phyloP scores from a whole-genome alignment of 163 green algal genomes.

The Chlorella variabilis region DNA sequence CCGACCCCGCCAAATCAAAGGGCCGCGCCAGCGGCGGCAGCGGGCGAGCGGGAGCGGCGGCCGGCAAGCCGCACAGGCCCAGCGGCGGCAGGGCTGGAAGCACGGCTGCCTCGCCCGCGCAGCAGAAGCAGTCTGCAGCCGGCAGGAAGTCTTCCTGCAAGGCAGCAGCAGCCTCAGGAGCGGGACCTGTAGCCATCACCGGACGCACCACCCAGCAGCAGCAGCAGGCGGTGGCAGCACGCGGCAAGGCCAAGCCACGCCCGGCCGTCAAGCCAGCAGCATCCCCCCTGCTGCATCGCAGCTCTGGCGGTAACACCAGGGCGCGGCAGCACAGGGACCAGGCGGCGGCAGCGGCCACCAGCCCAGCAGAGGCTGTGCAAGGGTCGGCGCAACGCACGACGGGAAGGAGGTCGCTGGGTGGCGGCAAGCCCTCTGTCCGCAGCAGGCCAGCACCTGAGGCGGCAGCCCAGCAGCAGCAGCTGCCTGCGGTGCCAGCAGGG shows the following conservation, averaged over 20 bases:
- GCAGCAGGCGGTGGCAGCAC: neutral
- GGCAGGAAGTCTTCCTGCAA: neutral
- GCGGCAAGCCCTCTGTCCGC: neutral
- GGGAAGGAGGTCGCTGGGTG: no score
- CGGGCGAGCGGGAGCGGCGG: neutral
- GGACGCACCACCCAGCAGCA: neutral
- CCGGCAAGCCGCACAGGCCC: neutral
- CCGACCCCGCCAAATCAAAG: neutral
- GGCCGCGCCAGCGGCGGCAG: neutral
- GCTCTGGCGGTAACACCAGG: neutral
- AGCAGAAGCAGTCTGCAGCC: no score
- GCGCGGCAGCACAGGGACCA: neutral
- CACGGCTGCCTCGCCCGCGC: no score
- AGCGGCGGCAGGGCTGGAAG: neutral
- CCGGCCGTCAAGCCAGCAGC: neutral
- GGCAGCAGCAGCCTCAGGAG: neutral
- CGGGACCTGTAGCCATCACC: no score
- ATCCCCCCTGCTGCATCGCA: neutral
- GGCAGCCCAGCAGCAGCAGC: neutral
- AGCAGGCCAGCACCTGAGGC: neutral
- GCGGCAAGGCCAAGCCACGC: neutral
- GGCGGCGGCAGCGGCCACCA: neutral
- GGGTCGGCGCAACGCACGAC: no score
- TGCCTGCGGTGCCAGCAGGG: neutral
- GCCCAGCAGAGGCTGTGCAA: neutral